These are phyloP conservation scores for Neophaeococcomyces mojaviensis DNA, from an alignment of 2,329 filamentous ascomycete species.

Conservation along the genomic window DNA sequence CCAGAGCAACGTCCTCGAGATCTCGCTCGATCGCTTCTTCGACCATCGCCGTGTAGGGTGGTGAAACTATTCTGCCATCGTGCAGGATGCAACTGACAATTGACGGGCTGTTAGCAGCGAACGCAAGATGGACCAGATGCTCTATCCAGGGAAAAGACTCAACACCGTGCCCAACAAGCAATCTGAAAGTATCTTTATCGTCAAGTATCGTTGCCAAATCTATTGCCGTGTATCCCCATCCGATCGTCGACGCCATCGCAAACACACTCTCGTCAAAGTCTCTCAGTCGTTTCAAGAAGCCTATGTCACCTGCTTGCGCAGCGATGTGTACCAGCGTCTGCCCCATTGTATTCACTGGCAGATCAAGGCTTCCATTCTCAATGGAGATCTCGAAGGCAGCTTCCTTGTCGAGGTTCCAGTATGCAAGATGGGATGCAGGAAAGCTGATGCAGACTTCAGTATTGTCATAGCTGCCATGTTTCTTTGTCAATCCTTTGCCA, in stretches of 20 bases:
- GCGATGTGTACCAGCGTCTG: neutral
- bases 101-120: neutral
- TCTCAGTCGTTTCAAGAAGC: neutral
- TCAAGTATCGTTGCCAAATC: neutral
- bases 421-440: neutral
- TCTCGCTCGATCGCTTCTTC: too few relatives aligned
- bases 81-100: too few relatives aligned
- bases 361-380: neutral
- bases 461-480: neutral
- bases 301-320: neutral
- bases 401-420: constrained; percentile 1
- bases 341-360: neutral
- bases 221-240: neutral
- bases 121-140: neutral
- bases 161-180: neutral
- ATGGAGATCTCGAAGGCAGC: neutral
- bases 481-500: too few relatives aligned
- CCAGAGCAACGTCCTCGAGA: too few relatives aligned
- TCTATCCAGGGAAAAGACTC: neutral
- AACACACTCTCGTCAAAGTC: neutral
- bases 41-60: too few relatives aligned
- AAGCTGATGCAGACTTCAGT: neutral
- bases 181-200: neutral
- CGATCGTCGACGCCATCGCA: neutral
- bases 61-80: too few relatives aligned